phyloP scores from a whole-genome alignment of 306 rosid genomes.

The Prosopis cineraria region DNA sequence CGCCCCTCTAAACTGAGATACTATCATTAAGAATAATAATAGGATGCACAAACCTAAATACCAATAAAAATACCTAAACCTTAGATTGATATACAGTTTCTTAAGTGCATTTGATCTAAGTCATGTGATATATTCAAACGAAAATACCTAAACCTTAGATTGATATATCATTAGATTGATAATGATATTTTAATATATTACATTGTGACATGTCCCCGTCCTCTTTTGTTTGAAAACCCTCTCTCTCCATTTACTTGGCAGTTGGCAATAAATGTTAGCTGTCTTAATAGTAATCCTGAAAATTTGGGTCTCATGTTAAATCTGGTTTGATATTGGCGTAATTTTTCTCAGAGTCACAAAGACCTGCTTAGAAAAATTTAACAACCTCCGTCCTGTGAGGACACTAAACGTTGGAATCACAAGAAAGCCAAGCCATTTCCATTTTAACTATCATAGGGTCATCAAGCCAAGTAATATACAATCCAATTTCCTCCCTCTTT shows the following conservation, averaged over 20 bases:
- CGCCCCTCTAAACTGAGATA: neutral
- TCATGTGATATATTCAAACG: too few relatives aligned
- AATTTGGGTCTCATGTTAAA: neutral
- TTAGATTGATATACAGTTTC: neutral
- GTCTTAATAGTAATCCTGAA: neutral
- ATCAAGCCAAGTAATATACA: neutral
- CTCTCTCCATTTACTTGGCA: neutral
- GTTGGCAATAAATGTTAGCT: neutral
- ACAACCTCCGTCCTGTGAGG: neutral
- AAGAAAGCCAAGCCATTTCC: neutral
- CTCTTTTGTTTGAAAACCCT: neutral
- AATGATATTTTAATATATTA: neutral
- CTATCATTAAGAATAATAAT: neutral
- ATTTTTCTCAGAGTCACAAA: neutral
- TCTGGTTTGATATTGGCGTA: neutral
- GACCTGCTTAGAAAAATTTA: neutral
- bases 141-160: neutral
- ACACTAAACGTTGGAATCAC: neutral
- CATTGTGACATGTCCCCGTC: neutral
- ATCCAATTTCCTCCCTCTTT: neutral
- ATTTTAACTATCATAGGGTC: too few relatives aligned
- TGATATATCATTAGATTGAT: neutral
- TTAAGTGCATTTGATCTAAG: neutral
- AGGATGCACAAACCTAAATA: constrained; percentile 4
- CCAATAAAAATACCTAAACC: neutral